phyloP scores from a whole-genome alignment of 768 basidiomycete species.

The Mycena indigotica region DNA sequence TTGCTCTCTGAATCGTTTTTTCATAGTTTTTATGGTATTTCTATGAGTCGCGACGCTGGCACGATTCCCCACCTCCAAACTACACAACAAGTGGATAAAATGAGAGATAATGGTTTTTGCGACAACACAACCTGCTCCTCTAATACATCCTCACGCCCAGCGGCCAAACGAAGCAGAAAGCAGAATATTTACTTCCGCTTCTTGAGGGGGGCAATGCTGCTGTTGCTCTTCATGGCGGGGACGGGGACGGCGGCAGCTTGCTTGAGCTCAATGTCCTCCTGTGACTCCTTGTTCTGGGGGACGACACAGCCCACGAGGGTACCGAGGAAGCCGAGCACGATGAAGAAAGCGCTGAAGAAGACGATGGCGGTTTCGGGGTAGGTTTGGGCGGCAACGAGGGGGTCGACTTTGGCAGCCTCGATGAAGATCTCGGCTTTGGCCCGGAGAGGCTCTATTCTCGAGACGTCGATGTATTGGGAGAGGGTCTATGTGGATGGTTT shows the following conservation, averaged over 20 bases:
- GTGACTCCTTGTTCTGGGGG: background rate
- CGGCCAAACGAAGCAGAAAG: background rate
- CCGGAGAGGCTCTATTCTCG: background rate
- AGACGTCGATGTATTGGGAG: background rate
- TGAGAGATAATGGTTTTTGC: background rate
- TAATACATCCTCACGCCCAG: background rate
- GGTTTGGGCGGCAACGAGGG: background rate
- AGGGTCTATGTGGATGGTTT: background rate
- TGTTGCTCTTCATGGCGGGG: background rate
- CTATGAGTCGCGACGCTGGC: background rate
- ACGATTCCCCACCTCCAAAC: background rate
- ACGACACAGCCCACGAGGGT: background rate
- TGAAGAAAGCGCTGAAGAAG: background rate
- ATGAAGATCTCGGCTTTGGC: background rate
- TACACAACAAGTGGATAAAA: background rate
- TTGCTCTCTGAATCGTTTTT: no score
- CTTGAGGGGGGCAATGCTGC: background rate
- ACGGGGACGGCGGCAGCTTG: background rate
- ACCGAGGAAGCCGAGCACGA: background rate
- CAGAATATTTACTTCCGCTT: background rate
- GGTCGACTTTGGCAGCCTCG: background rate
- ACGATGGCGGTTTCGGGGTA: slow-evolving; percentile 1
- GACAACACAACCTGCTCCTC: background rate
- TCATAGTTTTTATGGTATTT: background rate
- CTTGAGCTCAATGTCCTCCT: background rate